phyloP scores from a whole-genome alignment of 2,329 filamentous ascomycete genomes.

The Nigrospora osmanthi region DNA sequence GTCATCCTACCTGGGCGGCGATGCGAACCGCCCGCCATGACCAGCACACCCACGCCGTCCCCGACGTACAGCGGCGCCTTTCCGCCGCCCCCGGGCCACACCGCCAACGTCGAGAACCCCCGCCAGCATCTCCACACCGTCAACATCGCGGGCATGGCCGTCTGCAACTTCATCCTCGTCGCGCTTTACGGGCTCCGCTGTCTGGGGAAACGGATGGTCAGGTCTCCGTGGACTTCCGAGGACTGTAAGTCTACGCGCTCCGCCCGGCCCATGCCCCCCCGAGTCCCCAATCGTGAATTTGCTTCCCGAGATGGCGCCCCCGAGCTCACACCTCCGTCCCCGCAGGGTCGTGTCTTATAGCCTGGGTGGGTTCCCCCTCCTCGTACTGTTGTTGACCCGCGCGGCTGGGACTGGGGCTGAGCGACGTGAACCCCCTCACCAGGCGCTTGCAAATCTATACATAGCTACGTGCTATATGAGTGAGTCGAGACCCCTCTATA shows the following conservation, averaged over 20 bases:
- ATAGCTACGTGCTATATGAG: slow-evolving; percentile 2
- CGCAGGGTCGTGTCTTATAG: slow-evolving; percentile 7
- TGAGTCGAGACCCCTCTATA: background rate
- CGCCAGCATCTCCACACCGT: slow-evolving; percentile 5
- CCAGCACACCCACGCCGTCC: too few relatives aligned
- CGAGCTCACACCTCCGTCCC: too few relatives aligned
- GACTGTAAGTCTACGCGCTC: slow-evolving; percentile 1
- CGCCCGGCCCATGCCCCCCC: background rate
- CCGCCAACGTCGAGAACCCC: slow-evolving; percentile 11
- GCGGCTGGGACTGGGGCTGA: background rate
- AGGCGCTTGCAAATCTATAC: slow-evolving; percentile 1
- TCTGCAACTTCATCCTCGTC: slow-evolving; percentile 7
- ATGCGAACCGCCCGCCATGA: too few relatives aligned
- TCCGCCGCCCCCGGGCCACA: slow-evolving; percentile 13
- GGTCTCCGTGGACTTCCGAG: slow-evolving; percentile 3
- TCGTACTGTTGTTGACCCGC: background rate
- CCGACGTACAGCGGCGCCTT: slow-evolving; percentile 3
- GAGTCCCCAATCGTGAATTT: too few relatives aligned
- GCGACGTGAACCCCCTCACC: background rate
- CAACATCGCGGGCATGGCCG: slow-evolving; percentile 7
- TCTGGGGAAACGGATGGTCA: slow-evolving; percentile 8
- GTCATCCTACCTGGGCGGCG: too few relatives aligned
- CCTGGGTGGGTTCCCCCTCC: slow-evolving; percentile 4
- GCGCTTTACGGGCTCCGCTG: slow-evolving; percentile 8
- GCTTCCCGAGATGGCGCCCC: too few relatives aligned